These are phyloP conservation scores for Neurospora sp. DNA, from an alignment of 495 filamentous ascomycete species.

Conservation along the genomic window DNA sequence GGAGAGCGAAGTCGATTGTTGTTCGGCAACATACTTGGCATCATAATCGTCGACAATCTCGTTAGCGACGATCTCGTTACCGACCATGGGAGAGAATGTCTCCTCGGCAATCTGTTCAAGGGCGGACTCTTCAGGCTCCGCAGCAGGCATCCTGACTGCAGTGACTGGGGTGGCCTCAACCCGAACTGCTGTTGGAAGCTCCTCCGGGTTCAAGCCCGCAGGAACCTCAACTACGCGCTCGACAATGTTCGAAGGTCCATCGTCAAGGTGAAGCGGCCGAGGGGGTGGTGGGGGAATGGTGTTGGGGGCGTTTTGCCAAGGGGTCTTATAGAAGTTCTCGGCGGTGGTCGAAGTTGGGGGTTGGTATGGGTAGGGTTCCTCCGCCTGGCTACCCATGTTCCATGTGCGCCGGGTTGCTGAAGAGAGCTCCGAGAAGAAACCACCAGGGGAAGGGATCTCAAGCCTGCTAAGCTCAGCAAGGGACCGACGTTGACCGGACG, in stretches of 20 bases:
- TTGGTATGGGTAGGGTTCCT: conserved; percentile 21
- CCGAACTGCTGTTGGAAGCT: conserved; percentile 56
- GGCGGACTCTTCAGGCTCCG: conserved; percentile 13
- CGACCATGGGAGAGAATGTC: conserved; percentile 26
- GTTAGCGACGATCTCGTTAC: conserved; percentile 37
- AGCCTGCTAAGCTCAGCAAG: conserved; percentile 52
- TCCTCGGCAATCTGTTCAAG: conserved; percentile 13
- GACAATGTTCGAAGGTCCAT: conserved; percentile 37
- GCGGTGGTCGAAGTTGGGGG: conserved; percentile 70
- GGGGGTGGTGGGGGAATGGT: conserved; percentile 19
- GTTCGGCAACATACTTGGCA: conserved; percentile 54
- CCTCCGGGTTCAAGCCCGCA: conserved; percentile 36
- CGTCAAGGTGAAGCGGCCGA: conserved; percentile 23
- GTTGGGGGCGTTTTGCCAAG: conserved; percentile 44
- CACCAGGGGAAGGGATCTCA: conserved; percentile 79
- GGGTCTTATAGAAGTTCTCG: conserved; percentile 73
- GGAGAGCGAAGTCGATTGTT: conserved; percentile 51
- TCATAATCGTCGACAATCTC: conserved; percentile 59
- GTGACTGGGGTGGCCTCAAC: conserved; percentile 25
- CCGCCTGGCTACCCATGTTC: conserved; percentile 40
- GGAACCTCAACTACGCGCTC: conserved; percentile 59
- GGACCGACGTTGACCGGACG: conserved; percentile 31
- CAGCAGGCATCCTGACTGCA: conserved; percentile 14
- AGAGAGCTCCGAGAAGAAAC: conserved; percentile 79
- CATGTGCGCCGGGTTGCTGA: conserved; percentile 67